Base-by-base conservation (phyloP, 257 asterid species). In the Solanum peruvianum region DNA sequence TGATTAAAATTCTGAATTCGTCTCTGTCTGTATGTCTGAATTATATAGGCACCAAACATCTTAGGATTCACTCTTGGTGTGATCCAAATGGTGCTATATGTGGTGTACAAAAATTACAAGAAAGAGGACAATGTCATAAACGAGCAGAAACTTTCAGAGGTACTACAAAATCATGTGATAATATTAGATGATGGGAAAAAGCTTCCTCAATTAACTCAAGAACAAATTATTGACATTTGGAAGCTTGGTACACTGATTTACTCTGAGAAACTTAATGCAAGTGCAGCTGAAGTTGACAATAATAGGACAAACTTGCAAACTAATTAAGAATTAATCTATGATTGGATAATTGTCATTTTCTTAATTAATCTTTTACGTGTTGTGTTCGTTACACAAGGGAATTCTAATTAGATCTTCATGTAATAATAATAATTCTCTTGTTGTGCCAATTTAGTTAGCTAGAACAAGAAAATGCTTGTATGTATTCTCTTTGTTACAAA, bases 31-130 rank as follows among this genome's bases (percentile, higher is more conserved):
- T 39, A 6, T 37, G 39, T 2, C 23, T 23, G 11, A 5, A 31
- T 27, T 21, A n/a, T 11, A 93, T 11, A 93, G 97, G 77, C 89
- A 88, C 97, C 97, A 21, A 94, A 94, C 85, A 93, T 94, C 83
- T 86, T 93, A 67, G 98, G 98, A 6, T 93, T 93, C 87, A 60
- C 70, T 84, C 91, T 93, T 11, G 97, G 96, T 9, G 31, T 94
- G 33, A n/a, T 91, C 11, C 96, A 92, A 85, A 95, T 91, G 94
- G 66, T 85, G 41, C 86, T 95, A 3, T 94, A 94, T 73, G 49
- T 89, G 12, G 85, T 86, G 16, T 92, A 94, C 91, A 93, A 9
- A 33, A 33, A 80, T 1, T 39, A 39, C 81, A 88, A 91, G 2
- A 76, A 29, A 41, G 86, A 86, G 67, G 86, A 87, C 87, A 82